These are phyloP conservation scores for Russula lepida DNA, from an alignment of 768 basidiomycete genomes.

Conservation along the genomic window DNA sequence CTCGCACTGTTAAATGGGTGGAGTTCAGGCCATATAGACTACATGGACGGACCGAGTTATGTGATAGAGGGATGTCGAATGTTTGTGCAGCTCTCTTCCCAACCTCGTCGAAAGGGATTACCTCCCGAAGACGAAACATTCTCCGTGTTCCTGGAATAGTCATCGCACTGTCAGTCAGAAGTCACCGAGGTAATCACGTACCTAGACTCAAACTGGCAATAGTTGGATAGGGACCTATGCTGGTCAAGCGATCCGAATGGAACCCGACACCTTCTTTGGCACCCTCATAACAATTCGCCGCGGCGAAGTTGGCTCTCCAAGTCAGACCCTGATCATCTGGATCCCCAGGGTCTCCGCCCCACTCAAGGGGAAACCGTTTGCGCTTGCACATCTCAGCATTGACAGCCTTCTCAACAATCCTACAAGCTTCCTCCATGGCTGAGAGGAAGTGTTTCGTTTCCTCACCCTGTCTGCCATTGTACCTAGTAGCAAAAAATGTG, in stretches of 20 bases:
- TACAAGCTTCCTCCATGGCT: conserved; percentile 74
- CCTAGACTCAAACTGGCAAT: conserved; percentile 81
- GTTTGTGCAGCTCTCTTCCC: conserved; percentile 55
- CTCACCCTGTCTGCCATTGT: conserved; percentile 62
- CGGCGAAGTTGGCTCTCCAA: conserved; percentile 82
- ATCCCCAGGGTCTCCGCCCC: conserved; percentile 34
- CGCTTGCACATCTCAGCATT: conserved; percentile 62
- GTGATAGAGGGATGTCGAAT: conserved; percentile 65
- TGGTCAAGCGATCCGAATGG: conserved; percentile 75
- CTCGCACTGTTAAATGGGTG: neutral
- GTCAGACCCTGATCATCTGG: conserved; percentile 20
- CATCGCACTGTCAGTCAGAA: neutral
- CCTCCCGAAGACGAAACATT: conserved; percentile 68
- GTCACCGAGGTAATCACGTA: conserved; percentile 24
- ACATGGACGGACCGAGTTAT: conserved; percentile 57
- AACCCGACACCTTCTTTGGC: conserved; percentile 72
- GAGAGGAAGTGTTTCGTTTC: conserved; percentile 50
- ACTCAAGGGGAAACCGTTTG: conserved; percentile 56
- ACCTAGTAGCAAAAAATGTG: conserved; percentile 38
- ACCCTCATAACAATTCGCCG: conserved; percentile 80
- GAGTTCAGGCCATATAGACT: neutral
- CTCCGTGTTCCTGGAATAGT: conserved; percentile 45
- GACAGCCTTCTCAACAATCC: conserved; percentile 58
- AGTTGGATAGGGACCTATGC: conserved; percentile 76
- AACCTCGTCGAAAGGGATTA: conserved; percentile 55